Evolutionary conservation across 2,329 filamentous ascomycete species (phyloP).

Genomic region (Colletotrichum sp.): DNA sequence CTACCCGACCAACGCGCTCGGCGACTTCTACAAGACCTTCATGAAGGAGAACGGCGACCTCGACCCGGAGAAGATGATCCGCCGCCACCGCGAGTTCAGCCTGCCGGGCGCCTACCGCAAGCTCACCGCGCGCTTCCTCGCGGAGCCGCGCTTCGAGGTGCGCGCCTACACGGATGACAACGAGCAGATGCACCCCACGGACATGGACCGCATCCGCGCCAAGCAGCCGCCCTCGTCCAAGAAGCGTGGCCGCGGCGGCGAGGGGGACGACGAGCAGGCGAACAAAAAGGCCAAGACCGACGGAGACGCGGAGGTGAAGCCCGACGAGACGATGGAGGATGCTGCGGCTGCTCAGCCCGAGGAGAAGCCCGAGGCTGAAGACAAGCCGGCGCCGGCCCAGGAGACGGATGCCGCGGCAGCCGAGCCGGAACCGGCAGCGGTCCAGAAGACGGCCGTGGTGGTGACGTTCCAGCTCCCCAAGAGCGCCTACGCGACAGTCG

Average conservation of each 20-base stretch:
- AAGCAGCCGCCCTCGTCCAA: constrained; percentile 28
- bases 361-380: not conserved
- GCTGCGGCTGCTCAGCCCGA: not conserved
- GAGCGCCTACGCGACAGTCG: constrained; percentile 87
- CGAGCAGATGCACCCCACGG: constrained; percentile 89
- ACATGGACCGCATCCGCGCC: constrained; percentile 71
- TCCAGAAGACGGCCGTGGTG: constrained; percentile 66
- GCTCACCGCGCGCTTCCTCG: constrained; percentile 73
- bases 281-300: constrained; percentile 25
- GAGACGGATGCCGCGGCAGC: not conserved
- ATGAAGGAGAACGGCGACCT: constrained; percentile 84
- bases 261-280: constrained; percentile 22
- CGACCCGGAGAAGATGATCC: constrained; percentile 85
- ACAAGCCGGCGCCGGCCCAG: constrained; percentile 17
- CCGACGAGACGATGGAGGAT: constrained; percentile 4
- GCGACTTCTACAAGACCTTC: constrained; percentile 83
- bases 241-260: constrained; percentile 5
- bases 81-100: constrained; percentile 85
- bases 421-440: not conserved
- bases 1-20: constrained; percentile 85
- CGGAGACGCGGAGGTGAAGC: not conserved
- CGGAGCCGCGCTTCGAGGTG: constrained; percentile 68
- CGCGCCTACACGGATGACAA: constrained; percentile 72
- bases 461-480: constrained; percentile 78
- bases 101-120: constrained; percentile 89